Evolutionary conservation across 2,329 filamentous ascomycete species (phyloP), one percentile per base, ranked within the genome.

Genomic region (Fusarium sp.): DNA sequence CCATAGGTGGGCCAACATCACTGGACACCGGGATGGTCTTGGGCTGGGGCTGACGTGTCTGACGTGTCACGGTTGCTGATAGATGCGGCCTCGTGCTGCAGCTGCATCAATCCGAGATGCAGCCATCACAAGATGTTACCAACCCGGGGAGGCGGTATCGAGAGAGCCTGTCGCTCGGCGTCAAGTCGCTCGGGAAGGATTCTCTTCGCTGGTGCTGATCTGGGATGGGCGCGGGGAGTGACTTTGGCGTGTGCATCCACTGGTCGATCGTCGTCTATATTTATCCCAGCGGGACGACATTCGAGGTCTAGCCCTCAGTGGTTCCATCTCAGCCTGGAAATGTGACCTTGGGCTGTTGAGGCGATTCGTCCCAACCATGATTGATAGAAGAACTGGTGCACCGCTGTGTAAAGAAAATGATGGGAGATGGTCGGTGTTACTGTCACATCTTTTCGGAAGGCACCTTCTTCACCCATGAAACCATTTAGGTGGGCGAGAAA

Each of bases 181-280:
- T 43, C 10, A 50, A 63, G 17, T 37, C 32, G 25, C 25, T 56
- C 61, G 47, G 25, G 61, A 54, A 63, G 61, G 61, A 63, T 58
- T 57, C 12, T 68, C n/a, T 57, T 65, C 58, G 58, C 57, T 74
- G 65, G 54, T 66, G 47, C 47, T 58, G 57, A 37, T 60, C 52
- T 30, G 45, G 67, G 59, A 70, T 70, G 65, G 33, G 56, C 56
- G 56, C 52, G 71, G 60, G 62, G 65, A 72, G 60, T 56, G 17
- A 74, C 33, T 62, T 57, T 38, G 52, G 47, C 27, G 58, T 40
- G 38, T 65, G 56, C 54, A 54, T 54, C 35, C 69, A 70, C 58
- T 73, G 59, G 66, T 64, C 66, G 14, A 74, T 62, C 47, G 35
- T 25, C 35, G 47, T 70, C 72, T 75, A 74, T 72, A 74, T 74